phyloP scores from a whole-genome alignment of 2,329 filamentous ascomycete genomes.

The Fusarium hainanense region DNA sequence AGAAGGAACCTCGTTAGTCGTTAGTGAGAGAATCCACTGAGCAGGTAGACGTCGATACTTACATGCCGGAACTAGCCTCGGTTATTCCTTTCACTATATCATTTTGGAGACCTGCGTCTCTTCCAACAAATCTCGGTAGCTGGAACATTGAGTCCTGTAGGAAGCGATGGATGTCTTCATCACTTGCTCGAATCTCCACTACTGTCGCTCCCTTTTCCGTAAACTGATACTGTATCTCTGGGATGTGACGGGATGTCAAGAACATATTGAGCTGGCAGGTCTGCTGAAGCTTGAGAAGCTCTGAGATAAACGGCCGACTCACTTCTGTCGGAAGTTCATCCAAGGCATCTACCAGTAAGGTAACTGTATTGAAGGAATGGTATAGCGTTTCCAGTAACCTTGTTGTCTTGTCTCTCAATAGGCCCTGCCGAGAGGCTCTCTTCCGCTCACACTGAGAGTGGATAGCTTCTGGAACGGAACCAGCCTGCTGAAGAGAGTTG shows the following conservation, averaged over 20 bases:
- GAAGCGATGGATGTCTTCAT: not conserved
- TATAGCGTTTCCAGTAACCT: accelerated
- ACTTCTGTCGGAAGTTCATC: accelerated
- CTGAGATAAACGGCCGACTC: not conserved
- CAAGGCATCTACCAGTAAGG: not conserved
- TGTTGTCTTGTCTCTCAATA: not conserved
- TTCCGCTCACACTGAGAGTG: not conserved
- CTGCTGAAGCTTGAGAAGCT: accelerated
- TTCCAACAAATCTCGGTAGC: not conserved
- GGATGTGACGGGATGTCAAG: not conserved
- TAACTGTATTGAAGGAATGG: too few relatives aligned
- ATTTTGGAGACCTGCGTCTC: accelerated
- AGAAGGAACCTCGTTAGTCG: too few relatives aligned
- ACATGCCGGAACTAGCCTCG: not conserved
- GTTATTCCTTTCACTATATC: not conserved
- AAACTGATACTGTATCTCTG: not conserved
- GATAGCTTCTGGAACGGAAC: accelerated
- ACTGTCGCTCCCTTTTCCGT: accelerated
- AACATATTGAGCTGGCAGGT: accelerated
- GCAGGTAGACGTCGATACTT: too few relatives aligned
- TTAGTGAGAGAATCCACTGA: too few relatives aligned
- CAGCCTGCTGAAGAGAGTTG: not conserved
- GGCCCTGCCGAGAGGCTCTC: accelerated
- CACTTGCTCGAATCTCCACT: not conserved
- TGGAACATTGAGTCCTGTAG: not conserved